Evolutionary conservation across 1,284 basidiomycete species (phyloP).

Genomic region (Rhodotorula sp.): DNA sequence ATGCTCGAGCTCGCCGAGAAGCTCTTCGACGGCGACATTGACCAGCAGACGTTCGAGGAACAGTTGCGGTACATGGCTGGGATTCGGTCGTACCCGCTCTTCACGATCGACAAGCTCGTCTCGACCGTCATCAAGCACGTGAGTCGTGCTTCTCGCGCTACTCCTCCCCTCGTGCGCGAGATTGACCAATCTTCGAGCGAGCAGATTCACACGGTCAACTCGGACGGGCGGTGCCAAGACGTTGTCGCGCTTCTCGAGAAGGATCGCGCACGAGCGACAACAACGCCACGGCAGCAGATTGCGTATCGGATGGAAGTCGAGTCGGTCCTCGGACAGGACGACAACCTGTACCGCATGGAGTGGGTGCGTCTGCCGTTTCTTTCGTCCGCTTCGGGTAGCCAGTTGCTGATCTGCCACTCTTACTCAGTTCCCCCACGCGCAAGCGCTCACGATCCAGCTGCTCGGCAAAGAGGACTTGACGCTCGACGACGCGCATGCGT

Average conservation of each 20-base stretch:
- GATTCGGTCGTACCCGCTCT: conserved; percentile 69
- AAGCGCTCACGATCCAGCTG: conserved; percentile 77
- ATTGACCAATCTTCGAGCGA: not conserved
- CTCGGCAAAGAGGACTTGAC: conserved; percentile 86
- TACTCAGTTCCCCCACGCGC: conserved; percentile 65
- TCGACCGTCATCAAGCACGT: conserved; percentile 45
- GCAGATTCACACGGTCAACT: conserved; percentile 73
- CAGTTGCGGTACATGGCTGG: conserved; percentile 97
- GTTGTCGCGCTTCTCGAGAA: conserved; percentile 75
- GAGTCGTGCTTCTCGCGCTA: not conserved
- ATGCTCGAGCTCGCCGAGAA: conserved; percentile 87
- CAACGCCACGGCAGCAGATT: conserved; percentile 78
- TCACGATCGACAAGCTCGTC: conserved; percentile 48
- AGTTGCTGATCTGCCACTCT: too few relatives aligned
- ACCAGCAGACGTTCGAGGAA: conserved; percentile 90
- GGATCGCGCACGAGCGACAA: conserved; percentile 63
- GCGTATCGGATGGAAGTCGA: conserved; percentile 81
- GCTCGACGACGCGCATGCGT: conserved; percentile 79
- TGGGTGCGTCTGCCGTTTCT: conserved; percentile 64
- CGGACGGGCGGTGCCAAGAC: conserved; percentile 81
- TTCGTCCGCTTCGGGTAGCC: not conserved
- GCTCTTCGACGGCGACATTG: conserved; percentile 88
- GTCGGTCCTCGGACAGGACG: conserved; percentile 78
- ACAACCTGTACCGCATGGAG: conserved; percentile 88
- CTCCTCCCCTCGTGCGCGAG: too few relatives aligned